Base-by-base conservation (phyloP, 441 rosid genomes). In the Gossypium laxum region DNA sequence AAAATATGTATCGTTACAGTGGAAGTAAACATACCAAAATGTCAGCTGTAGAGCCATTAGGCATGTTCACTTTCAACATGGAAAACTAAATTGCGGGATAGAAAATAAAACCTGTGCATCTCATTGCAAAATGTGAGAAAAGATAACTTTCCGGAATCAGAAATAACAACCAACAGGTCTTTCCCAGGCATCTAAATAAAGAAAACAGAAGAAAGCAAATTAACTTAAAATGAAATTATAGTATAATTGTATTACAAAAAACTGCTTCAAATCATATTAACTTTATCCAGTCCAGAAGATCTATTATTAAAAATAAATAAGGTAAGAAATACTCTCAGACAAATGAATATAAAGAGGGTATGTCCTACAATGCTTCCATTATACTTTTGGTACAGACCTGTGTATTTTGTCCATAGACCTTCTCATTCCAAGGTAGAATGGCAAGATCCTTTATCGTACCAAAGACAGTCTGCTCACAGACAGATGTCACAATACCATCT, bases 101-200 rank as follows among this genome's bases (percentile, higher is more conserved):
- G 62, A 71, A 70, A 19, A 72, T 62, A 60, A 66, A 76, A 94
- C 99, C 98, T 92, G 91, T 87, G 92, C 99, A 94, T 92, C 79
- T 92, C 97, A 82, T 83, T 91, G 86, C 89, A 84, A 84, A 94
- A 94, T 58, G 89, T 52, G 69, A 94, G 97, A 77, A 94, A 83
- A 5, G 98, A 86, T 75, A 94, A 94, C 88, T 89, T 94, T 77
- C 99, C 99, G 15, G 99, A 94, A 82, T 94, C 99, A 82, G 99
- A 94, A 80, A 85, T 78, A 75, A 86, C 92, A 79, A 86, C 89
- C 85, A 94, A 73, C 59, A 89, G 89, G 82, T 94, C 99, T 80
- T 85, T 92, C 64, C 87, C 94, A 70, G 54, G 73, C 87, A 85
- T 81, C 92, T 90, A 69, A 65, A 80, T 79, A 62, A 66, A 75